phyloP scores from a whole-genome alignment of 768 basidiomycete genomes.

The Inosperma sp. region DNA sequence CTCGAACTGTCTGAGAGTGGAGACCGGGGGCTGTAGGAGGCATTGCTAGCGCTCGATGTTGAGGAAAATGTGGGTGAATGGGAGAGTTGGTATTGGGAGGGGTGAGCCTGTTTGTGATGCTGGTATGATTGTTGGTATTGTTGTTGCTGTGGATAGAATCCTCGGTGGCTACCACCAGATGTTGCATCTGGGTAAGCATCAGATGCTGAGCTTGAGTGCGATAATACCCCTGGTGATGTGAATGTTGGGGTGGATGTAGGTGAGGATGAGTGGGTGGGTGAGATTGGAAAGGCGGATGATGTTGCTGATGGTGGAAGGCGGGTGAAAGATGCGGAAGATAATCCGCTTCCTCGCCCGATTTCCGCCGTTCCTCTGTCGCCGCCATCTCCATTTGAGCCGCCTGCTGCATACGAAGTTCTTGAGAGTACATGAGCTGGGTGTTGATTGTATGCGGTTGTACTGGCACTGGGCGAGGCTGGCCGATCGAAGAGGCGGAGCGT shows the following conservation, averaged over 20 bases:
- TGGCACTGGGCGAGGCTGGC: conserved; percentile 4
- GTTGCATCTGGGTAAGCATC: conserved; percentile 5
- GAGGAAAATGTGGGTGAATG: conserved; percentile 29
- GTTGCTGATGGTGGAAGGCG: conserved; percentile 1
- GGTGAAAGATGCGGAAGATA: conserved; percentile 3
- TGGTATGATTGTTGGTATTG: conserved; percentile 9
- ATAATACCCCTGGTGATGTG: conserved; percentile 14
- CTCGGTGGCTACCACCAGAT: no score
- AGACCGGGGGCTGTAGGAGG: conserved; percentile 25
- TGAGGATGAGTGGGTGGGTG: not conserved
- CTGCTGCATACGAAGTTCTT: conserved; percentile 45
- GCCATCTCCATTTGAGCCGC: conserved; percentile 30
- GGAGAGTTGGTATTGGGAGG: conserved; percentile 16
- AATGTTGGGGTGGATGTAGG: conserved; percentile 8
- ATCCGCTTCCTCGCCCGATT: conserved; percentile 13
- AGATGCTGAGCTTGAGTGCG: conserved; percentile 10
- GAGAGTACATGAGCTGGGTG: conserved; percentile 34
- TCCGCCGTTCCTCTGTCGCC: not conserved
- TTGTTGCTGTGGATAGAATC: conserved; percentile 12
- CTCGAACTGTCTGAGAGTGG: conserved; percentile 20
- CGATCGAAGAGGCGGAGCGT: conserved; percentile 21
- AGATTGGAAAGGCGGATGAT: conserved; percentile 3
- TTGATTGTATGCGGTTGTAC: not conserved
- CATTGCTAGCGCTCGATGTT: conserved; percentile 19
- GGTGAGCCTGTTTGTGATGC: conserved; percentile 5